Percentiles rank a stretch among this genome's conserved stretches.
Evolutionary conservation across 2,329 filamentous ascomycete species (phyloP).

Genomic region (Alternaria sp.): DNA sequence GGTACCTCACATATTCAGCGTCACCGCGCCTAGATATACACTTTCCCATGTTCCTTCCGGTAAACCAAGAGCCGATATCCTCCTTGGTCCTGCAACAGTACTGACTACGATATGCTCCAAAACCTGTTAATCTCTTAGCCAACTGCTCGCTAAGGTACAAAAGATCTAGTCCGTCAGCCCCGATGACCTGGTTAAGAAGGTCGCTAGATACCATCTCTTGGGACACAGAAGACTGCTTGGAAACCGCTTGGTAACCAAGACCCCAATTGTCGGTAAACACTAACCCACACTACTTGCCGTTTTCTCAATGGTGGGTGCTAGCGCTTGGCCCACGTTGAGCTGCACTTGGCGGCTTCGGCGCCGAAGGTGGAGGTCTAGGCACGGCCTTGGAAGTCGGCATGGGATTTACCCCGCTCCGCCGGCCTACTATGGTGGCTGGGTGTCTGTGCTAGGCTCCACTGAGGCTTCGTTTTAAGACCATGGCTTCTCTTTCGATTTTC

Average conservation of each 20-base stretch:
- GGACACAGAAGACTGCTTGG: background rate
- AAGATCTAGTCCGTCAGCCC: background rate
- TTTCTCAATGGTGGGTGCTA: slow-evolving; percentile 2
- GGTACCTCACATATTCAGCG: background rate
- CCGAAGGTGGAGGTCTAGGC: slow-evolving; percentile 9
- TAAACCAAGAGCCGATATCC: background rate
- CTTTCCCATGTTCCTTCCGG: background rate
- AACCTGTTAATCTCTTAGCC: background rate
- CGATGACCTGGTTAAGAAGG: slow-evolving; percentile 13
- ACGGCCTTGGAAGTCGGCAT: slow-evolving; percentile 7
- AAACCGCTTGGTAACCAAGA: slow-evolving; percentile 2
- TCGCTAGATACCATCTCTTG: slow-evolving; percentile 9
- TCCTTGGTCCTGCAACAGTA: background rate
- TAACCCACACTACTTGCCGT: background rate
- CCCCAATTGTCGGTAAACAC: slow-evolving; percentile 5
- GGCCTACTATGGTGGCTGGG: background rate
- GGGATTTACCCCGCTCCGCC: slow-evolving; percentile 13
- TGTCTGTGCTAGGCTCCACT: background rate
- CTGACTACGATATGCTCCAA: background rate
- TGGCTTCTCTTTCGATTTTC: background rate
- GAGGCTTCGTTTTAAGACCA: background rate
- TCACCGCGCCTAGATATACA: background rate
- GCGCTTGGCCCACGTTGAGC: slow-evolving; percentile 25
- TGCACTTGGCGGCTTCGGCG: slow-evolving; percentile 19
- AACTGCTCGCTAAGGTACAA: background rate